These are phyloP conservation scores for Colletotrichum sidae DNA, from an alignment of 2,329 filamentous ascomycete species.

Conservation along the genomic window DNA sequence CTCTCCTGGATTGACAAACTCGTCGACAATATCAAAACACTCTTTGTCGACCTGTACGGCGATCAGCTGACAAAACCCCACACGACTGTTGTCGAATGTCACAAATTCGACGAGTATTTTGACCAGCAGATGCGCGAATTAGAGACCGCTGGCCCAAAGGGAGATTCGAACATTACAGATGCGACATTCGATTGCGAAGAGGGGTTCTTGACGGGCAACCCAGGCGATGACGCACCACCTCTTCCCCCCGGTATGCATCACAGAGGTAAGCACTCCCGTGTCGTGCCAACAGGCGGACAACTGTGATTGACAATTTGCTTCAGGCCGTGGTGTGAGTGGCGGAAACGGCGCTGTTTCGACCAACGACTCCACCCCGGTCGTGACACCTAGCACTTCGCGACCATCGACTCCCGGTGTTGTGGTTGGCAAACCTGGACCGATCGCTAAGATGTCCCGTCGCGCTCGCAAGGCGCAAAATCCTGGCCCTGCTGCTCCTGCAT, in stretches of 20 bases:
- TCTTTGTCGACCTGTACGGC: constrained; percentile 91
- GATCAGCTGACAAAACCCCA: constrained; percentile 86
- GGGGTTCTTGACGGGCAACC: constrained; percentile 48
- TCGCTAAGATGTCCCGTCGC: constrained; percentile 82
- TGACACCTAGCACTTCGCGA: constrained; percentile 81
- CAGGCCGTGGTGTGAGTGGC: constrained; percentile 49
- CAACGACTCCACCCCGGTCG: constrained; percentile 75
- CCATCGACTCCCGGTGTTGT: constrained; percentile 80
- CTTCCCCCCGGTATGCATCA: constrained; percentile 39
- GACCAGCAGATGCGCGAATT: constrained; percentile 91
- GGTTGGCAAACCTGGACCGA: constrained; percentile 79
- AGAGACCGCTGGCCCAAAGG: constrained; percentile 65
- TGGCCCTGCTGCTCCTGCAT: constrained; percentile 69
- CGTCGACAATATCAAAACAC: constrained; percentile 91
- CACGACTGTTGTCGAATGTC: constrained; percentile 81
- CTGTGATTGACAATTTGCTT: constrained; percentile 6
- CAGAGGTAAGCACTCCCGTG: constrained; percentile 30
- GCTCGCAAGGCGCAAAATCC: constrained; percentile 78
- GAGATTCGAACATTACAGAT: constrained; percentile 42
- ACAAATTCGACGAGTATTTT: constrained; percentile 90
- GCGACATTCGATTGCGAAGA: constrained; percentile 47
- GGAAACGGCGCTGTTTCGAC: constrained; percentile 54
- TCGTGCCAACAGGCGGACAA: background rate
- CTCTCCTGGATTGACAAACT: constrained; percentile 98
- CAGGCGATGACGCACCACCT: constrained; percentile 51